These are phyloP conservation scores for Emmonsia crescens DNA, from an alignment of 2,329 filamentous ascomycete species.

Conservation along the genomic window DNA sequence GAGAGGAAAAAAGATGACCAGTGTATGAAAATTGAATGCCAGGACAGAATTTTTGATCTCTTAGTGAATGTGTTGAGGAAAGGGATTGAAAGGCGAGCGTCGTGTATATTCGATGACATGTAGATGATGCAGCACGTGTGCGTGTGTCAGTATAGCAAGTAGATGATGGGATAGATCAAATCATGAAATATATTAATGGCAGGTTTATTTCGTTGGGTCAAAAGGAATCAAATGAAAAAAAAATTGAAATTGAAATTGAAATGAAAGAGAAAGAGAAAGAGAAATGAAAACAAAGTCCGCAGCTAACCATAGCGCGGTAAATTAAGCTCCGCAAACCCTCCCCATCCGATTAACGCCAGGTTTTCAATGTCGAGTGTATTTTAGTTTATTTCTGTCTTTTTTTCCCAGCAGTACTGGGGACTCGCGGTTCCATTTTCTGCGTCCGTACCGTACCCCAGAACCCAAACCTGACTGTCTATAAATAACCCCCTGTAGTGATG, in stretches of 20 bases:
- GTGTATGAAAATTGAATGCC: background rate
- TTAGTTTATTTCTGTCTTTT: background rate
- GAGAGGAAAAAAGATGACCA: background rate
- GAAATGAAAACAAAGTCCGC: background rate
- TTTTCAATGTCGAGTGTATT: background rate
- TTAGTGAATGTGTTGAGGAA: background rate
- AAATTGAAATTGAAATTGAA: background rate
- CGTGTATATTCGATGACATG: background rate
- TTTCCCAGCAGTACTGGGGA: background rate
- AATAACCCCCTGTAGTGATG: background rate
- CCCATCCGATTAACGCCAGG: background rate
- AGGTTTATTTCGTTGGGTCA: background rate
- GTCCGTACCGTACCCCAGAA: background rate
- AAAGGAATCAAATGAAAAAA: background rate
- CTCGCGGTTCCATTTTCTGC: background rate
- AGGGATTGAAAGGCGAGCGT: background rate
- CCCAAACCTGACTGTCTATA: background rate
- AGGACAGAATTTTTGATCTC: background rate
- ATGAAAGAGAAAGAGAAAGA: background rate
- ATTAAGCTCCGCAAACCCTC: background rate
- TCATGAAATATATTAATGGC: background rate
- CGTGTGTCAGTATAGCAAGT: background rate
- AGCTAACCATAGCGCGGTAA: background rate
- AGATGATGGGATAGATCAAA: background rate
- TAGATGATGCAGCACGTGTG: background rate